Evolutionary conservation across 2,329 filamentous ascomycete genomes (phyloP), one percentile per base, ranked within the genome.

Genomic region (Apiospora rasikravindrae): DNA sequence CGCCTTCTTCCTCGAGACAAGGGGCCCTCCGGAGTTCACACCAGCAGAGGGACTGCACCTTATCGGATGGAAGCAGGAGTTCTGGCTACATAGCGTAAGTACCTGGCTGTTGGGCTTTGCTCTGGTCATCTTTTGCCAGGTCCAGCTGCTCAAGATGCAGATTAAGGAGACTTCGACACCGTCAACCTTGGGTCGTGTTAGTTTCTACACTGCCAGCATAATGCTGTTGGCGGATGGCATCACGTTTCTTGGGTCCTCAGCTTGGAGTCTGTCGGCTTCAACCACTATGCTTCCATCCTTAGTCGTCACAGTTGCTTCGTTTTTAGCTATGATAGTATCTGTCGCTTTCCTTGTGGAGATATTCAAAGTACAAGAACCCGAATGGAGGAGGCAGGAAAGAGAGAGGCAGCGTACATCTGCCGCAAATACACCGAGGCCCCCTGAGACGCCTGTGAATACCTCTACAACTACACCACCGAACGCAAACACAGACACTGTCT

Each of bases 161-260:
- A 91, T 92, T 84, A 88, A 88, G 74, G 90, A 92, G 77, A 88
- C 90, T 0, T 90, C 86, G 67, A 93, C 91, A 10, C 91, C 91
- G 2, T 93, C 91, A 0, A 93, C 90, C 2, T 84, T 92, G 75
- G 90, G 89, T 4, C 86, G 91, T 24, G 87, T 92, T 76, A 92
- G 90, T 80, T 90, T 92, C 78, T 87, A 87, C 78, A 92, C 90
- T 0, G 85, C 88, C 33, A 85, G 86, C 69, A 85, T 88, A 74
- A 91, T 92, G 88, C 83, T 91, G 44, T 83, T 92, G 72, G 88
- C 88, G 22, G 91, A 93, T 75, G 89, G 88, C 14, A 83, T 91
- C 74, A 83, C 88, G 4, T 91, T 91, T 74, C 84, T 84, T 2
- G 85, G 84, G n/a, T 86, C 87, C n/a, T 85, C 84, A 14, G 88